Evolutionary conservation across 306 rosid genomes (phyloP), one percentile per base, ranked within the genome.

Genomic region (Trifolium fragiferum): DNA sequence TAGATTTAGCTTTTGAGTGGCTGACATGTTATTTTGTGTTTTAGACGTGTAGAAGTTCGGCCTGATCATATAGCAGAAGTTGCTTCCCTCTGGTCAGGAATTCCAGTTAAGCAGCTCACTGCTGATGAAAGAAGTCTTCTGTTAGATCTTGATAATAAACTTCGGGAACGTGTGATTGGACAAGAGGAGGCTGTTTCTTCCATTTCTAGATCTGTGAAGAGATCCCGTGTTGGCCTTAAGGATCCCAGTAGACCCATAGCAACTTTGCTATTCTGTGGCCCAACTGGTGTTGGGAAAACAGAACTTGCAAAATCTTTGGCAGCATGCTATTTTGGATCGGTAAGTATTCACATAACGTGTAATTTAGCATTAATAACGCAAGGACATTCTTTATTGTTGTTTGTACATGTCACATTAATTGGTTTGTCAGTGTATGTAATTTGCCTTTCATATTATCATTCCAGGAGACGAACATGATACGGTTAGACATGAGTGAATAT

Each of bases 401-500:
- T 21, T 33, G 1, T 47, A 46, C 64, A 4, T 80, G 44, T 73
- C 66, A 0, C 35, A 1, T 78, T 46, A 44, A 49, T 21, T 47
- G 25, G 25, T 43, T 55, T 18, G 19, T 61, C 12, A 40, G 40
- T 46, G 27, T 72, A 30, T 43, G 50, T 74, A 60, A 27, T 12
- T 82, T 57, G 14, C 58, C 68, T 80, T 76, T 59, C 49, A 38
- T 64, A 62, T 54, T 76, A 25, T 55, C 46, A 20, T 60, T 70
- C 57, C 90, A 93, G 98, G 98, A 89, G 80, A 86, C 75, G 32
- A 85, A 92, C 55, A 90, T 93, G 97, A 64, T 93, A 65, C 76
- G 96, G 67, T 60, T 90, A 69, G 98, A 93, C 82, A 93, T 90
- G 98, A 93, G 98, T 70, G 98, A 93, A 85, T 93, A 93, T 72